Evolutionary conservation across 192 early-diverging fungal genomes (phyloP).

Genomic region (Pilobolus umbonatus): DNA sequence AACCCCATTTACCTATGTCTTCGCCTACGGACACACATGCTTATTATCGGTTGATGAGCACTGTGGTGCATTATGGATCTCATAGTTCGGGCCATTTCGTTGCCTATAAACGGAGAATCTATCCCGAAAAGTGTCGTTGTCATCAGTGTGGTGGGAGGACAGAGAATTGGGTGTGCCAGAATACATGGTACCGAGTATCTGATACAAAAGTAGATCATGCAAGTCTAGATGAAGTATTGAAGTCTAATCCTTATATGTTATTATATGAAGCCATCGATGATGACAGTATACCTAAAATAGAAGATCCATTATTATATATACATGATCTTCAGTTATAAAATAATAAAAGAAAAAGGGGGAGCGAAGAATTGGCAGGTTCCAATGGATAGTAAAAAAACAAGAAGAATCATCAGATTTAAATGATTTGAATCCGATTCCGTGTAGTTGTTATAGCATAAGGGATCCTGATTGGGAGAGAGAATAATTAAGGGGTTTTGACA

Average conservation of each 20-base stretch:
- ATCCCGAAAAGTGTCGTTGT: constrained; percentile 27
- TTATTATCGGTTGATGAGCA: constrained; percentile 56
- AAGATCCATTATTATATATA: too few species aligned
- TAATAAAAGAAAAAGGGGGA: background rate
- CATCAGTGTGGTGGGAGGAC: constrained; percentile 14
- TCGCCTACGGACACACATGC: background rate
- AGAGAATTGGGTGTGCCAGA: constrained; percentile 9
- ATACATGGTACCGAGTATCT: constrained; percentile 65
- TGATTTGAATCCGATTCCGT: too few species aligned
- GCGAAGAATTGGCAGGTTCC: background rate
- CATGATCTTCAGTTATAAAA: too few species aligned
- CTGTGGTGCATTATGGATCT: constrained; percentile 65
- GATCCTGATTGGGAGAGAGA: too few species aligned
- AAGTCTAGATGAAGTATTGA: constrained; percentile 52
- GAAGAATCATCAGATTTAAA: background rate
- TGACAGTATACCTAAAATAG: background rate
- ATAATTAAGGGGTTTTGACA: too few species aligned
- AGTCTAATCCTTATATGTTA: constrained; percentile 70
- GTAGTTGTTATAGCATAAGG: too few species aligned
- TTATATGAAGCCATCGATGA: constrained; percentile 49
- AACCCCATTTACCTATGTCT: constrained; percentile 54
- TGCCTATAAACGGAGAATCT: constrained; percentile 54
- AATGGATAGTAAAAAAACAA: background rate
- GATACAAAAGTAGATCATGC: constrained; percentile 64
- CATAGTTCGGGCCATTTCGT: constrained; percentile 78